Evolutionary conservation across 73 alveolate genomes (phyloP).

Genomic region (Effrenium voratum): DNA sequence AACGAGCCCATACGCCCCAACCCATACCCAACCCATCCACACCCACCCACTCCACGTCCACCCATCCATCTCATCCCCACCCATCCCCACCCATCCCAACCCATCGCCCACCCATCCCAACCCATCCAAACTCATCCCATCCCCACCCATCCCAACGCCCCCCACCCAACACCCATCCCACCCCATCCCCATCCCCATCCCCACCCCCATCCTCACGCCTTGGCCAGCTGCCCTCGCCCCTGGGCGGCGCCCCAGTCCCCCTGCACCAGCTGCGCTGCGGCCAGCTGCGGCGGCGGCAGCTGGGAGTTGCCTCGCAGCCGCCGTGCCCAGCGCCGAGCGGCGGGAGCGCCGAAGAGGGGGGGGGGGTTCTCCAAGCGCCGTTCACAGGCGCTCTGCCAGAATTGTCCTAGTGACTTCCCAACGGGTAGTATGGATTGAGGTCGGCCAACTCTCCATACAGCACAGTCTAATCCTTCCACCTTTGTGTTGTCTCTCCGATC

Average conservation of each 20-base stretch:
- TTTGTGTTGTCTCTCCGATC: too few relatives aligned
- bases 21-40: not conserved
- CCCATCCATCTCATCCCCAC: not conserved
- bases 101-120: not conserved
- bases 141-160: not conserved
- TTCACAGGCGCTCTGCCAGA: too few relatives aligned
- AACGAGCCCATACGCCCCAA: not conserved
- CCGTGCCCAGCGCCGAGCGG: not conserved
- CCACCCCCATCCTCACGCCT: constrained; percentile 1
- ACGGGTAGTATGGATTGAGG: too few relatives aligned
- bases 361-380: not conserved
- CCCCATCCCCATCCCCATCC: not conserved
- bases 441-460: too few relatives aligned
- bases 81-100: not conserved
- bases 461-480: too few relatives aligned
- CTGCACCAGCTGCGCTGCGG: constrained; percentile 87
- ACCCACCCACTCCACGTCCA: too few relatives aligned
- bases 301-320: constrained; percentile 70
- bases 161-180: not conserved
- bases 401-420: too few relatives aligned
- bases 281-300: constrained; percentile 62
- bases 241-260: constrained; percentile 75
- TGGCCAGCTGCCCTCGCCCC: constrained; percentile 90
- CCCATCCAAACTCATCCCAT: too few relatives aligned
- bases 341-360: not conserved